Evolutionary conservation across 83 land plant genomes (phyloP).

Genomic region (Larix sibirica): DNA sequence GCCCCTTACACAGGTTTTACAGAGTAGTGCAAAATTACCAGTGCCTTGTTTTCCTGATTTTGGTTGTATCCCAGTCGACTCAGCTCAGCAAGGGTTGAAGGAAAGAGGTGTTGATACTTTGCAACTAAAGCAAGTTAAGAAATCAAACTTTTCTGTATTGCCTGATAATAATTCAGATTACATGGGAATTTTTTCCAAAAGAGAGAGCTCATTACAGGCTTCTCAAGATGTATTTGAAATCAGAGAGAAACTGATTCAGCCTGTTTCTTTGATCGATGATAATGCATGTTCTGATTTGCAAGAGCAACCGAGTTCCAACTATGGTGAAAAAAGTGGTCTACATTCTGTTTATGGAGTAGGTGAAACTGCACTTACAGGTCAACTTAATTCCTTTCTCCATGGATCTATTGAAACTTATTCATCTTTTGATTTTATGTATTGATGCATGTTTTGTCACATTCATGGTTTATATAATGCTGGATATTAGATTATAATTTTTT

Average conservation of each 20-base stretch:
- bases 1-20: constrained; percentile 46
- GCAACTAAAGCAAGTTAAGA: constrained; percentile 21
- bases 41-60: constrained; percentile 19
- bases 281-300: constrained; percentile 29
- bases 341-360: constrained; percentile 29
- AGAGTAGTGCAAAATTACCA: constrained; percentile 41
- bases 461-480: background rate
- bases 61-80: constrained; percentile 15
- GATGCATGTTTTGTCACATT: background rate
- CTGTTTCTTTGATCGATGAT: constrained; percentile 25
- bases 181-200: constrained; percentile 14
- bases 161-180: constrained; percentile 24
- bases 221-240: constrained; percentile 17
- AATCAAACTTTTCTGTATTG: constrained; percentile 30
- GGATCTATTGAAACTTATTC: background rate
- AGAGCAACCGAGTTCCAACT: constrained; percentile 39
- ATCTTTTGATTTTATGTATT: background rate
- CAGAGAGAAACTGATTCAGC: background rate
- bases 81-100: constrained; percentile 17
- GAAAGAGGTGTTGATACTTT: constrained; percentile 13
- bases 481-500: background rate
- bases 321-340: constrained; percentile 30
- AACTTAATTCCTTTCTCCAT: background rate
- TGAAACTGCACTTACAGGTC: constrained; percentile 44
- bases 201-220: constrained; percentile 15